These are phyloP conservation scores for Aureobasidium sp. DNA, from an alignment of 2,329 filamentous ascomycete species.

Conservation along the genomic window DNA sequence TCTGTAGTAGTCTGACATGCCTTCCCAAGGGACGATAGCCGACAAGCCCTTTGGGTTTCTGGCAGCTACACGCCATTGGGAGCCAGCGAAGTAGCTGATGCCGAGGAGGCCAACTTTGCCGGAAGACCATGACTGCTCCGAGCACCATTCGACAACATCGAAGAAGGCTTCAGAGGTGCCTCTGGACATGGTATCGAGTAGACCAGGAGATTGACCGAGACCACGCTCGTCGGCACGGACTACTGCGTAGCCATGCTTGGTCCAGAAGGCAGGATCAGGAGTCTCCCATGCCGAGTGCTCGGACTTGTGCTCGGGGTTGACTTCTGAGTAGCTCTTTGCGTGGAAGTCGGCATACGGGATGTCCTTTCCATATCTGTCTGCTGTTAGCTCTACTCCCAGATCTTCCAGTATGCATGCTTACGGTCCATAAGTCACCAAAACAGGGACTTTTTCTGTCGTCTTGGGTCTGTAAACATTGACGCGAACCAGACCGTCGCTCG, in stretches of 20 bases:
- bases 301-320: constrained; percentile 33
- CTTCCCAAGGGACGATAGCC: constrained; percentile 50
- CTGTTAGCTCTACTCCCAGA: neutral
- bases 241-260: constrained; percentile 22
- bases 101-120: constrained; percentile 37
- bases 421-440: constrained; percentile 64
- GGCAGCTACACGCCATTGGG: constrained; percentile 50
- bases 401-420: neutral
- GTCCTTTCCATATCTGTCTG: constrained; percentile 57
- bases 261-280: constrained; percentile 35
- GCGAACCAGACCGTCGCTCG: constrained; percentile 27
- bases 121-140: constrained; percentile 23
- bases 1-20: constrained; percentile 50
- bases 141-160: constrained; percentile 21
- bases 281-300: constrained; percentile 42
- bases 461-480: constrained; percentile 32
- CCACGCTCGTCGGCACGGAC: constrained; percentile 46
- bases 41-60: constrained; percentile 45
- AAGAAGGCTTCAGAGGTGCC: constrained; percentile 35
- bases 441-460: constrained; percentile 42
- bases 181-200: constrained; percentile 48
- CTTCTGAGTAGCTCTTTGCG: constrained; percentile 41
- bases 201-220: constrained; percentile 45
- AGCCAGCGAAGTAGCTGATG: constrained; percentile 47
- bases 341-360: constrained; percentile 56